Base-by-base conservation (phyloP, 768 basidiomycete genomes). In the Tricholoma matsutake region DNA sequence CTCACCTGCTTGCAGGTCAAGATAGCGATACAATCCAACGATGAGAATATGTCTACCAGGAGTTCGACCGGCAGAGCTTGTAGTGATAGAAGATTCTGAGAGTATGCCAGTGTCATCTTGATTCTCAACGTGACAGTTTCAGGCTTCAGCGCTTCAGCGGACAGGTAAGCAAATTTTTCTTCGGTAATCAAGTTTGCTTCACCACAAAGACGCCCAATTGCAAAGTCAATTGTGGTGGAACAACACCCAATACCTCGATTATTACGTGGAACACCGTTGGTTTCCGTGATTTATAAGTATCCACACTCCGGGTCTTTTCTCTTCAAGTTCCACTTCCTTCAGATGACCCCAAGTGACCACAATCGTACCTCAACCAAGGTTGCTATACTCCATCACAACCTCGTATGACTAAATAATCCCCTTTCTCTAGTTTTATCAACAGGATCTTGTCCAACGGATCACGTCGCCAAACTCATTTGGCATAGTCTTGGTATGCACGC, bases 391-490 rank as follows among this genome's bases (percentile, higher is more conserved):
- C 14, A n/a, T 53, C 4, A 25, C 28, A 28, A 20, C 9, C 6
- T 39, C n/a, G 39, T 31, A 41, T 32, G 13, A 25, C 20, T 20
- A 20, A 25, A 34, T n/a, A 43, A 20, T 8, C 6, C 9, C 55
- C 25, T 7, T 20, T 54, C 6, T 49, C 32, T 54, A 89, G 87
- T 83, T 88, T 59, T 90, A 87, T 69, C 81, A 83, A 55, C 83
- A 87, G 68, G 88, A 91, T 74, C 79, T 88, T 53, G 87, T 91
- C 5, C 79, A 80, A 64, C 78, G 76, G 62, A 72, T 77, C 22
- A 70, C 65, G 8, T 65, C 77, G 32, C 76, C 83, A 1, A 69
- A 72, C 55, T 70, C 77, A 28, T 76, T 80, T 65, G 91, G 84
- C 29, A 78, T 91, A 63, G 86, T 94, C 54, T 72, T 92, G 74